phyloP scores from a whole-genome alignment of 2,329 filamentous ascomycete genomes.

The Phialophora chinensis region DNA sequence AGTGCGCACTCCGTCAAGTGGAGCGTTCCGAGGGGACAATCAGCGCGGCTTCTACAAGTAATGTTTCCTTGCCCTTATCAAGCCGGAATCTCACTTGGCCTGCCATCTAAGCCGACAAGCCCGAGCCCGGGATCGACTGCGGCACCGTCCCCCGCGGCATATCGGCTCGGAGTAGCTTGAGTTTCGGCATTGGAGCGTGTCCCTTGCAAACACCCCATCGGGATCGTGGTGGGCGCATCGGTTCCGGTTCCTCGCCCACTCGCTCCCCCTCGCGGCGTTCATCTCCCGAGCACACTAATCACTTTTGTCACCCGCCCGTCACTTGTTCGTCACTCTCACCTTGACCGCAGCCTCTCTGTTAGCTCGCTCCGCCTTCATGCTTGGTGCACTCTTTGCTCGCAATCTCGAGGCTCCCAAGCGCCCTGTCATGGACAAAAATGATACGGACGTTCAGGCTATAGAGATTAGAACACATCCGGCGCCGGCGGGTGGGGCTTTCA shows the following conservation, averaged over 20 bases:
- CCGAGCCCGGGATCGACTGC: neutral
- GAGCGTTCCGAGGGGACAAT: neutral
- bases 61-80: neutral
- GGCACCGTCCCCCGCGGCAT: neutral
- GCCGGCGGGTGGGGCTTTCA: neutral
- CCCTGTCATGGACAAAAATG: neutral
- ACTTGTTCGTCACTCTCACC: neutral
- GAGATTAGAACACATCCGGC: neutral
- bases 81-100: neutral
- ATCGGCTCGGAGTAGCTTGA: neutral
- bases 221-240: neutral
- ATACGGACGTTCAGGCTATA: neutral
- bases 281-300: neutral
- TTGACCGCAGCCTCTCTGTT: neutral
- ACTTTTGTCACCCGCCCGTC: neutral
- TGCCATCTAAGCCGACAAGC: neutral
- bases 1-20: neutral
- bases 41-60: too few relatives aligned
- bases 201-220: neutral
- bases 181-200: neutral
- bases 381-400: slow-evolving; percentile 11
- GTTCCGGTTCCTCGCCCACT: neutral
- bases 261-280: neutral
- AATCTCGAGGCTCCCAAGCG: slow-evolving; percentile 3
- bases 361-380: slow-evolving; percentile 4